Evolutionary conservation across 306 rosid species (phyloP), one percentile per base, ranked within the genome.

Genomic region (Herpetospermum pedunculosum): DNA sequence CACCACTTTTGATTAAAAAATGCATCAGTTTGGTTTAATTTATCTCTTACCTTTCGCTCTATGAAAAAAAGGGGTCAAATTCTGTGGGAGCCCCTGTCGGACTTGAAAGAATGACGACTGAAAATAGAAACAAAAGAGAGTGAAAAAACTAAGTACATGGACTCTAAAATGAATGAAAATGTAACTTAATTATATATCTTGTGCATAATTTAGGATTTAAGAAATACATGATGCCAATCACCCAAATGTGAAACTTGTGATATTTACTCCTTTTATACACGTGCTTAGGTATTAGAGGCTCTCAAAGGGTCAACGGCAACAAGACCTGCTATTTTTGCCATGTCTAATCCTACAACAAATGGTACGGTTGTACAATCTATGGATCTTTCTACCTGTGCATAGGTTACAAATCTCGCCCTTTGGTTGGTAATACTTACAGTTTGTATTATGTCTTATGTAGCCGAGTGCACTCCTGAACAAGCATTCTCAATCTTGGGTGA

Each of bases 281-380:
- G 76, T 15, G 55, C 78, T 73, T 77, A 95, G 99, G 97, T 95
- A 32, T 75, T 95, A 75, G 99, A 91, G 76, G 96, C 99, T 73
- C 88, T 95, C 57, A 95, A 86, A 85, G 86, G 70, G 78, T 91
- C 99, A 75, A 95, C 99, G n/a, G 90, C 99, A 55, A 91, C 96
- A 13, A 95, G 96, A 76, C 96, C 99, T 13, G 99, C 99, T 74
- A 87, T 95, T 48, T 95, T 95, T 88, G 96, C 99, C 55, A 95
- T 95, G 99, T 95, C 99, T 78, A 95, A 95, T 80, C 99, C 99
- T 50, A 95, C 99, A 75, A 95, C 84, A 40, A 95, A 89, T 81
- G 99, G 99, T 95, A 77, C 32, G n/a, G 5, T 12, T 37, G 48
- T 21, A 30, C 19, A 60, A n/a, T 48, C 60, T 25, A 50, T 58